Base-by-base conservation (phyloP, 805 yeast genomes). In the Suhomyces emberorum region DNA sequence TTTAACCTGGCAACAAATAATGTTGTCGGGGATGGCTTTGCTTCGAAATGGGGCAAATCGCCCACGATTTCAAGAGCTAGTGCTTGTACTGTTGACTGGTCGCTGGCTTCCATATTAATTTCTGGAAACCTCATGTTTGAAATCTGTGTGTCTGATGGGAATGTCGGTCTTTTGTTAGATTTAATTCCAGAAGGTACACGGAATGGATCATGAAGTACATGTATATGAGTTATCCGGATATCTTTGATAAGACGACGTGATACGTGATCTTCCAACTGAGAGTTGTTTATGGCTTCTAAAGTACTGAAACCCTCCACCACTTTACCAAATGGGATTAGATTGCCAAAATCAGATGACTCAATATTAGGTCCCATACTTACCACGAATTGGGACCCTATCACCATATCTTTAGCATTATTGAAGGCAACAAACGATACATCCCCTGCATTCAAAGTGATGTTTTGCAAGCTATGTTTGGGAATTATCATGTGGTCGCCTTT, bases 1-100 rank as follows among this genome's bases (percentile, higher is more conserved):
- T 82, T 81, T 44, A 81, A 54, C 43, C 76, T 77, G 48, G 87
- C 80, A 3, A 81, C 71, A 46, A 81, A 82, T 11, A 81, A 52
- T 3, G 78, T 79, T 29, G 66, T 69, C 37, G 82, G 87, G 35
- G 78, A 69, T 0, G 88, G 88, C 43, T 70, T 69, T 16, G 70
- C 72, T 15, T 71, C 72, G 2, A 82, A 78, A 24, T 67, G 63
- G 1, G 83, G 81, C 6, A 81, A 44, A 46, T 81, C 87, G 0
- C 85, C 85, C 29, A 81, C 62, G 42, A 81, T 58, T 47, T 81
- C 86, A 32, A 81, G 57, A 0, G 86, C 72, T 22, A 81, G 52
- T 2, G 85, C 83, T 38, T 77, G 77, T 2, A 79, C 61, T 3
- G 66, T 58, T 1, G 79, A 69, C 11, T 51, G 52, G 16, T 44